Evolutionary conservation across 73 alveolate species (phyloP), one percentile per base, ranked within the genome.

Genomic region (Stentor roeselii): DNA sequence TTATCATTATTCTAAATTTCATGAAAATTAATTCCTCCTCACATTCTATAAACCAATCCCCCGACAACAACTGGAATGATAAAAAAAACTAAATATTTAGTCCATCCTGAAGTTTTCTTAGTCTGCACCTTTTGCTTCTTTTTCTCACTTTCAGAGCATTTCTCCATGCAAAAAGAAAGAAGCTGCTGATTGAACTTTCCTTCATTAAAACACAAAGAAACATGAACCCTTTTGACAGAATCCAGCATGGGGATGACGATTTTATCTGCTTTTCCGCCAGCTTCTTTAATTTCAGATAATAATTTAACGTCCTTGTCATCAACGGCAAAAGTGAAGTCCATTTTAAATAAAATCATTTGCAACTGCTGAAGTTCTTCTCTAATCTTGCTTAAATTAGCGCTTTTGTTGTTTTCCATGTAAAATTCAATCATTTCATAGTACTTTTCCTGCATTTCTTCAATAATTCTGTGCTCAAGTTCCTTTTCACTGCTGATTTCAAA

Each of bases 381-480:
- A 2, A 67, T 32, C 37, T 40, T 67, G 50, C 27, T 0, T 2
- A 21, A 21, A 21, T 67, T 21, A 1, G 21, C 2, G 14, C 21
- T 27, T 67, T 67, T 67, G 37, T 67, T 67, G 27, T 32, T 32
- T 34, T 67, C 80, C 14, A 21, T 36, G 2, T 67, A 67, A 67
- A 67, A 67, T 30, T 32, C 0, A 27, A 67, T 21, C 41, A 67
- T 67, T 67, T 67, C 80, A 21, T 67, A 21, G 37, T 67, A 67
- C 34, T 67, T 67, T 67, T 67, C 80, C 2, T 21, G 42, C 80
- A 67, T 67, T 67, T 67, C 34, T n/a, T 67, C 37, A 21, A 67
- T 32, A 32, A 67, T 32, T 67, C 34, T 67, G 11, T 67, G 80
- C 41, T 67, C 80, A 67, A 67, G 37, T 67, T 67, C 80, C 11